Percentiles rank a stretch among this genome's conserved stretches.
Conservation (phyloP, 768 basidiomycete species). For the Hericium coralloides region DNA sequence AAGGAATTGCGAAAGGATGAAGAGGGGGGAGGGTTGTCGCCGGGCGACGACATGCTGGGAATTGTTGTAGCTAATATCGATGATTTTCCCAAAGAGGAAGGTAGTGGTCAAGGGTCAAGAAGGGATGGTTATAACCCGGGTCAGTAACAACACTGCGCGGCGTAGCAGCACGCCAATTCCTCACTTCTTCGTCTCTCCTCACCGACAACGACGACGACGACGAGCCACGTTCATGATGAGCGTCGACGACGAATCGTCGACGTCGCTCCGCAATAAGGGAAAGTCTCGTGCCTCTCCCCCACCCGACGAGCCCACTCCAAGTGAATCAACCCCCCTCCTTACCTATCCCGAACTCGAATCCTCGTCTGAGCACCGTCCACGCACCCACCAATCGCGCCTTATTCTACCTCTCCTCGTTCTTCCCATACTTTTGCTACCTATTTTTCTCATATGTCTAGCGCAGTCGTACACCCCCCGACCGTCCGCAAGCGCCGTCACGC, state of each 20-base stretch:
- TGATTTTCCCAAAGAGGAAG: too few relatives aligned
- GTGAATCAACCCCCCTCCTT: constrained; percentile 50
- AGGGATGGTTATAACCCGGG: too few relatives aligned
- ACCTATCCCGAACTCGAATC: constrained; percentile 21
- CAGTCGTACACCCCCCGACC: constrained; percentile 59
- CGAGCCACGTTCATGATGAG: neutral
- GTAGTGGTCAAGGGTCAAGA: too few relatives aligned
- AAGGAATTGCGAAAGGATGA: too few relatives aligned
- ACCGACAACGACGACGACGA: neutral
- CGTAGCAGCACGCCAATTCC: too few relatives aligned
- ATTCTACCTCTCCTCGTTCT: constrained; percentile 38
- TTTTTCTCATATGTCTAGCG: constrained; percentile 37
- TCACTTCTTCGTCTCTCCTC: too few relatives aligned
- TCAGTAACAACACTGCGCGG: too few relatives aligned
- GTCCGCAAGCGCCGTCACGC: constrained; percentile 44
- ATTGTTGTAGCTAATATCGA: too few relatives aligned
- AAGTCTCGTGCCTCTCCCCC: constrained; percentile 28
- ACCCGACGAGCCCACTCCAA: constrained; percentile 15
- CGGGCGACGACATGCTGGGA: too few relatives aligned
- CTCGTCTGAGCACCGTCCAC: constrained; percentile 26
- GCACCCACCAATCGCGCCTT: constrained; percentile 48
- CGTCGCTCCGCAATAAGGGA: constrained; percentile 33
- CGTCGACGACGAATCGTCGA: neutral
- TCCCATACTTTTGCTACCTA: constrained; percentile 15
- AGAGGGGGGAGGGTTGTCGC: too few relatives aligned